Conservation (phyloP, 305 asterid species). For the Solanum hybrid region DNA sequence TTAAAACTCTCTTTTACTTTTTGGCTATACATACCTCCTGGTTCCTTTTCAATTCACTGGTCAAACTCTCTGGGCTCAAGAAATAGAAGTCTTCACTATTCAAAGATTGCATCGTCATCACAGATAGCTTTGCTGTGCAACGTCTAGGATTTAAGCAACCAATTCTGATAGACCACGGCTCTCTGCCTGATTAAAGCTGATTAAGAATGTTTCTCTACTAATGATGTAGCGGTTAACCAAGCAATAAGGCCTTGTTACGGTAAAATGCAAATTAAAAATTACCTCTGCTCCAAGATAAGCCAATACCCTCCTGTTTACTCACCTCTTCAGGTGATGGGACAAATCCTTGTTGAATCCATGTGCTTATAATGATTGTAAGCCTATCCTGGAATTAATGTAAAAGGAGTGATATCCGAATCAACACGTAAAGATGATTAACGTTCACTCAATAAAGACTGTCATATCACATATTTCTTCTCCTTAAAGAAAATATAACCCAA, state of each 20-base stretch:
- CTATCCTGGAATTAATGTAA: conserved; percentile 52
- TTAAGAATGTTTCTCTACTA: conserved; percentile 11
- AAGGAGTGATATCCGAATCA: background rate
- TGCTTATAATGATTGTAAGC: conserved; percentile 62
- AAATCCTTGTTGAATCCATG: conserved; percentile 48
- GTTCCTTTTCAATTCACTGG: conserved; percentile 16
- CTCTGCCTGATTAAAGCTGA: conserved; percentile 47
- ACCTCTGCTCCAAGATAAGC: conserved; percentile 55
- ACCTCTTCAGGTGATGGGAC: conserved; percentile 92
- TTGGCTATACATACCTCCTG: conserved; percentile 27
- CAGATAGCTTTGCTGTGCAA: conserved; percentile 44
- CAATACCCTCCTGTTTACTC: conserved; percentile 64
- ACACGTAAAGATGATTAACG: background rate
- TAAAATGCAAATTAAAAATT: conserved; percentile 3
- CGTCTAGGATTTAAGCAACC: conserved; percentile 60
- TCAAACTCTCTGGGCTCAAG: conserved; percentile 56
- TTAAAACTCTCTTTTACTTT: background rate
- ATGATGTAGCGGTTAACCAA: conserved; percentile 3
- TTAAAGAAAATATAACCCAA: background rate
- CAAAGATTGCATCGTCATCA: conserved; percentile 46
- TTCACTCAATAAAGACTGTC: background rate
- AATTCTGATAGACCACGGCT: conserved; percentile 64
- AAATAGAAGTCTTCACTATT: conserved; percentile 45
- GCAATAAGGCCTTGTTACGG: background rate
- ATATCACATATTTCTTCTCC: background rate